These are phyloP conservation scores for Mucuna pruriens DNA, from an alignment of 306 rosid species.

Conservation along the genomic window DNA sequence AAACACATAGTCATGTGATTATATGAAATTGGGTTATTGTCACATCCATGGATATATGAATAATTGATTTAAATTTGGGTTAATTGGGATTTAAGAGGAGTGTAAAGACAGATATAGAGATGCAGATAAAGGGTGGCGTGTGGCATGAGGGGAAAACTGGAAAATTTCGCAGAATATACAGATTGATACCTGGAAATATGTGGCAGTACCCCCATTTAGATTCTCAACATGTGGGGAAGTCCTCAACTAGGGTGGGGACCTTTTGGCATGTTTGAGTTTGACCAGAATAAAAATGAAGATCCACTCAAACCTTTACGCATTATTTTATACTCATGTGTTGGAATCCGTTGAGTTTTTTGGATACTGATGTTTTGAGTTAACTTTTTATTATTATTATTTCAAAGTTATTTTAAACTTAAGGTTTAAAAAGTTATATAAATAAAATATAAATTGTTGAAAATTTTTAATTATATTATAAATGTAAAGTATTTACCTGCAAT, in stretches of 20 bases:
- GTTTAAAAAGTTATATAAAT: too few relatives aligned
- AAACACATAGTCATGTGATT: too few relatives aligned
- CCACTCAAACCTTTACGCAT: neutral
- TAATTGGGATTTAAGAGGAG: neutral
- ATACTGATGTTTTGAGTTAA: neutral
- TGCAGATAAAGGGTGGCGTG: neutral
- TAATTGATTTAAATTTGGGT: neutral
- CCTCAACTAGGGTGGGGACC: conserved; percentile 38
- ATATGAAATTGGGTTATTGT: too few relatives aligned
- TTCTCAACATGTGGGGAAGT: conserved; percentile 39
- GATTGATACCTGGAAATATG: conserved; percentile 31
- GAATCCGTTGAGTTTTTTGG: neutral
- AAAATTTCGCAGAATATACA: conserved; percentile 16
- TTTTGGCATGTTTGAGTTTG: neutral
- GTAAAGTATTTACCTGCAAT: too few relatives aligned
- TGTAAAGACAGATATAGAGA: neutral
- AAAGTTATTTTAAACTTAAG: too few relatives aligned
- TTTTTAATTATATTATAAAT: too few relatives aligned
- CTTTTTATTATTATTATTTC: too few relatives aligned
- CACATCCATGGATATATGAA: neutral
- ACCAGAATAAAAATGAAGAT: neutral
- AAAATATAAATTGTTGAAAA: too few relatives aligned
- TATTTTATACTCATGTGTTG: neutral
- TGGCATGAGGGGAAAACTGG: neutral
- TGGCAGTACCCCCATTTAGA: conserved; percentile 10